phyloP scores from a whole-genome alignment of 1,139 yeast species.

The Candida pseudoviswanathii region DNA sequence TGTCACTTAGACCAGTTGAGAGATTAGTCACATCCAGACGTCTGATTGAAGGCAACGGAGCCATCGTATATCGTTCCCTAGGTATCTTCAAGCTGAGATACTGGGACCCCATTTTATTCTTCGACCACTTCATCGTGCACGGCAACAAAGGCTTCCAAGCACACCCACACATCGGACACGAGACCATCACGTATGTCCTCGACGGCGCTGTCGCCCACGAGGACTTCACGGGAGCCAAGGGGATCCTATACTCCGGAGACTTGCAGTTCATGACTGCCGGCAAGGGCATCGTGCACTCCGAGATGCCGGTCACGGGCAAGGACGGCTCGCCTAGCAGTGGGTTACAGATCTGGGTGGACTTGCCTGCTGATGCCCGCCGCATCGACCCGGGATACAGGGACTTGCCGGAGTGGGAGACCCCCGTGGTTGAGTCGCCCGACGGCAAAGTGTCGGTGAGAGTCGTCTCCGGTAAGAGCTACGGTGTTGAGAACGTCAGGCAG shows the following conservation, averaged over 20 bases:
- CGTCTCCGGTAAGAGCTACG: constrained; percentile 77
- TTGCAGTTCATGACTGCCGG: constrained; percentile 97
- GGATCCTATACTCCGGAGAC: constrained; percentile 81
- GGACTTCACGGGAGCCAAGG: constrained; percentile 85
- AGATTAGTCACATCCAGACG: constrained; percentile 67
- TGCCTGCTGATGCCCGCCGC: constrained; percentile 70
- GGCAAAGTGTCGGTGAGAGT: constrained; percentile 72
- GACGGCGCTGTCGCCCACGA: constrained; percentile 86
- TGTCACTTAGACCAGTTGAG: constrained; percentile 50
- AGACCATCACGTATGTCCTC: constrained; percentile 75
- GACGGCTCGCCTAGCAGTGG: constrained; percentile 66
- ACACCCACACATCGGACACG: constrained; percentile 93
- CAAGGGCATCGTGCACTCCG: constrained; percentile 82
- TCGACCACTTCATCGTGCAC: constrained; percentile 68
- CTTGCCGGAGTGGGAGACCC: constrained; percentile 70
- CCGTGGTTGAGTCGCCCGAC: constrained; percentile 60
- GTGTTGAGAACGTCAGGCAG: constrained; percentile 73
- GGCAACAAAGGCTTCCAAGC: constrained; percentile 83
- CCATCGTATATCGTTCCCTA: constrained; percentile 77
- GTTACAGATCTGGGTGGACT: constrained; percentile 90
- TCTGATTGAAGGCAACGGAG: constrained; percentile 90
- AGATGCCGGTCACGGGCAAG: constrained; percentile 70
- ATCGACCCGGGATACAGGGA: constrained; percentile 82
- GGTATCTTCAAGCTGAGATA: constrained; percentile 68
- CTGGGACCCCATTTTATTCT: constrained; percentile 81